Base-by-base conservation (phyloP, 2,329 filamentous ascomycete species). In the Botrytis sinoallii region DNA sequence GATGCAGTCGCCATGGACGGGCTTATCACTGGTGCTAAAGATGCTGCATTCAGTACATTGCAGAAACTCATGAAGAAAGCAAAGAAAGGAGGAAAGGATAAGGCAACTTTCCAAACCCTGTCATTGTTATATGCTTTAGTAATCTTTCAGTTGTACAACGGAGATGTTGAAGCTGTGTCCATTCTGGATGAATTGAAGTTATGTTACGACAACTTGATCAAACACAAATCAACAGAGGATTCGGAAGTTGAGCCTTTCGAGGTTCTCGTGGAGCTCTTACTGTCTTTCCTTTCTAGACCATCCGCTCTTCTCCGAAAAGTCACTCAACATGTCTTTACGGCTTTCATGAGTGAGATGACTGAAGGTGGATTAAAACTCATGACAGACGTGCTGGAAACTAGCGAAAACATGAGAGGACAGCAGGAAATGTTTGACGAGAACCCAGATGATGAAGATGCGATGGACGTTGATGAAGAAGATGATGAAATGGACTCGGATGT, bases 101-200 rank as follows among this genome's bases (percentile, higher is more conserved):
- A 78, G 64, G 72, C 77, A 42, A 76, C 78, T 35, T 70, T 85
- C 25, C 89, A 90, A 75, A 92, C 93, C 0, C 88, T 98, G 74
- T 91, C 92, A 32, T 86, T 98, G 52, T 87, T 98, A 1, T 94
- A 97, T 81, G 91, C 93, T 0, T 88, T 98, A 70, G 92, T 94
- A 0, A 88, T 98, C 22, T 86, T 98, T 72, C 94, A 98, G 81
- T 87, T 97, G 14, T 97, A 97, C 84, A 95, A 95, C 79, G 93
- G 94, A 38, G 94, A 97, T 74, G 87, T 92, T 0, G 96, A 98
- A 80, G 93, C 94, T 0, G 88, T 97, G 35, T 90, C 92, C 67
- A 91, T 96, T 75, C 85, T 98, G 14, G 89, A 92, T 71, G 95
- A 98, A 78, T 86, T 98, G n/a, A 88, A 92, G 77, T 86, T 91